Base-by-base conservation (phyloP, 2,329 filamentous ascomycete species). In the Botrytis fragariae region DNA sequence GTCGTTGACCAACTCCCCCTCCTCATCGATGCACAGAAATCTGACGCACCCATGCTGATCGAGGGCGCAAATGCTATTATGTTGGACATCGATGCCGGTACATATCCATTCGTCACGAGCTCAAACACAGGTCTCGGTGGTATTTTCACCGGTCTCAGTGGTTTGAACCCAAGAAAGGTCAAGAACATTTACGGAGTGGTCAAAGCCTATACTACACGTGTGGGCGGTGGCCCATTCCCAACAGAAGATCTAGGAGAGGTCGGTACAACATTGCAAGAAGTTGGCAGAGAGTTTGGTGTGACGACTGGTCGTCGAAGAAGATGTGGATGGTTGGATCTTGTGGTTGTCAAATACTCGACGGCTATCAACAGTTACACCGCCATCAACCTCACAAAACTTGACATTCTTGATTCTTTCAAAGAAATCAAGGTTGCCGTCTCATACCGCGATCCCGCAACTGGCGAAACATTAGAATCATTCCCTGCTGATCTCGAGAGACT, bases 361-460 rank as follows among this genome's bases (percentile, higher is more conserved):
- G 73, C 73, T 32, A 76, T 78, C 48, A 79, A 77, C 61, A 63
- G 74, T 42, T 77, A 78, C 44, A 77, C 89, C 0, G 82, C 84
- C 62, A 80, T 90, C 70, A 89, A 90, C 78, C 80, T 90, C 59
- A 90, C 87, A 22, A 90, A 88, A 82, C 86, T 93, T 35, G 91
- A 93, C 77, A 86, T 94, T 54, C 86, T 94, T 25, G 92, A 94
- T 80, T 88, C 88, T 45, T 94, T 97, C 81, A 85, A 88, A 16
- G 90, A 89, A 79, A 87, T 97, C 83, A 92, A 94, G 82, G 86
- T 93, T 69, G 92, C 92, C 29, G 88, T 92, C 22, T 90, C 88
- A 3, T 97, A 97, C 84, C 86, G 86, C 78, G 81, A 85, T 71
- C 80, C 83, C 59, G 79, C 81, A 44, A 84, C 83, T 0, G 83